A percentile compares a stretch with the other conserved stretches of the same genome.
phyloP scores from a whole-genome alignment of 345 rosid species.

The Isatis tinctoria region DNA sequence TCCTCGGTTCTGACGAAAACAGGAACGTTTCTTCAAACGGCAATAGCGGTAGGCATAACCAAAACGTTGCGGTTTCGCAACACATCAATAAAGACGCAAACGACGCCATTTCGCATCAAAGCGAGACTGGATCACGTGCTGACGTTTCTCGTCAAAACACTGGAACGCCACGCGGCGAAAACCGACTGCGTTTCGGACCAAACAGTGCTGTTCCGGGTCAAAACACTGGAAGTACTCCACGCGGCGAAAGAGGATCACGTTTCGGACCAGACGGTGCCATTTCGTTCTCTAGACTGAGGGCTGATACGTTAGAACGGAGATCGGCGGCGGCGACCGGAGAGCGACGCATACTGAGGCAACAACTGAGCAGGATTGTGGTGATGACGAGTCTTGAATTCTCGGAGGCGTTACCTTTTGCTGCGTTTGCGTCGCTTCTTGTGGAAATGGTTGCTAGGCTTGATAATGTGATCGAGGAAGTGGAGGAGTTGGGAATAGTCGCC shows the following conservation, averaged over 20 bases:
- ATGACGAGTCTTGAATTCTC: constrained; percentile 73
- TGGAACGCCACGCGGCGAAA: background rate
- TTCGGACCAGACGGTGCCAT: background rate
- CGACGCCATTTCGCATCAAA: background rate
- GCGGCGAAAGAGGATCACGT: background rate
- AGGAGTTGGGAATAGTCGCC: constrained; percentile 61
- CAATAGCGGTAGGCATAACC: constrained; percentile 39
- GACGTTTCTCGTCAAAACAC: background rate
- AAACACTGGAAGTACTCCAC: background rate
- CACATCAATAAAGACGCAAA: background rate
- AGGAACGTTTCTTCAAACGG: constrained; percentile 32
- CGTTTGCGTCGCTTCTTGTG: constrained; percentile 75
- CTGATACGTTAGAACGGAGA: constrained; percentile 51
- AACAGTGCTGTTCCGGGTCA: background rate
- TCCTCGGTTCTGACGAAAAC: constrained; percentile 52
- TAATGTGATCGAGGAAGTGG: constrained; percentile 60
- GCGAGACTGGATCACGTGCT: constrained; percentile 1
- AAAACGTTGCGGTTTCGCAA: background rate
- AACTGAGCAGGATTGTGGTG: constrained; percentile 58
- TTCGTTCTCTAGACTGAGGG: constrained; percentile 48
- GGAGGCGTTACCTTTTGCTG: constrained; percentile 85
- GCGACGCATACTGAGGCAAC: constrained; percentile 47
- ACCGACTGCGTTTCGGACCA: background rate
- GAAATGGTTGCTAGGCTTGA: constrained; percentile 82
- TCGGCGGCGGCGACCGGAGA: constrained; percentile 29